Percentiles rank a stretch among this genome's conserved stretches.
Conservation (phyloP, 192 early-diverging fungal species). For the Coemansia asiatica region DNA sequence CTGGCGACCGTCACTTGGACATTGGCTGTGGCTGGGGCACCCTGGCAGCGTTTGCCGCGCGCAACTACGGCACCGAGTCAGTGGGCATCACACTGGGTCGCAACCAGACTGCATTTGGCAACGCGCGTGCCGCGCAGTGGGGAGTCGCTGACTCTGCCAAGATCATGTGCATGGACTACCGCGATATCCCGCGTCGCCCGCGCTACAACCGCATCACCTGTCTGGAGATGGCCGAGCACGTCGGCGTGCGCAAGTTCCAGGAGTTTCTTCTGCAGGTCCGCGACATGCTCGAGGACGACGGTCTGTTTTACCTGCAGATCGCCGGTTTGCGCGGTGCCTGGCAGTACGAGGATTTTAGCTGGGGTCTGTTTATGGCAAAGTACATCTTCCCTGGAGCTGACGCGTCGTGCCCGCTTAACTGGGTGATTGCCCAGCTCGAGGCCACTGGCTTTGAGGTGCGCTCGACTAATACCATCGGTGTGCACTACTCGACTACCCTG, state of each 20-base stretch:
- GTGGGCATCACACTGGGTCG: constrained; percentile 91
- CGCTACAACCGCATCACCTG: constrained; percentile 97
- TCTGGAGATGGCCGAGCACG: constrained; percentile 99
- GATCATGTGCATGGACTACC: constrained; percentile 95
- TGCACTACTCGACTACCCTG: constrained; percentile 97
- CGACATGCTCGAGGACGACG: constrained; percentile 96
- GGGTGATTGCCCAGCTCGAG: constrained; percentile 94
- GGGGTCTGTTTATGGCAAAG: constrained; percentile 98
- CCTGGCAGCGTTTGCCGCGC: constrained; percentile 83
- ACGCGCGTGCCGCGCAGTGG: constrained; percentile 75
- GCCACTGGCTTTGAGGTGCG: constrained; percentile 91
- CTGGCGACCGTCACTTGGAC: constrained; percentile 89
- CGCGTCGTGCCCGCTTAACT: constrained; percentile 93
- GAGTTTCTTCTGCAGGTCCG: constrained; percentile 88
- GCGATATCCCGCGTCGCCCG: constrained; percentile 85
- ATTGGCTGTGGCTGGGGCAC: constrained; percentile 99
- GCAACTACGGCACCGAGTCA: constrained; percentile 84
- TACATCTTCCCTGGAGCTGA: constrained; percentile 99
- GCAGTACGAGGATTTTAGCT: constrained; percentile 80
- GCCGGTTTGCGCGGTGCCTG: constrained; percentile 86
- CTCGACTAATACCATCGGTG: constrained; percentile 85
- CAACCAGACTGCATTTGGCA: constrained; percentile 91
- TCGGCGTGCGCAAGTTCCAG: constrained; percentile 89
- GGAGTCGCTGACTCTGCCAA: constrained; percentile 77
- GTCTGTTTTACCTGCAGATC: constrained; percentile 96